Conservation (phyloP, 2,329 filamentous ascomycete species). For the Fusarium secorum region DNA sequence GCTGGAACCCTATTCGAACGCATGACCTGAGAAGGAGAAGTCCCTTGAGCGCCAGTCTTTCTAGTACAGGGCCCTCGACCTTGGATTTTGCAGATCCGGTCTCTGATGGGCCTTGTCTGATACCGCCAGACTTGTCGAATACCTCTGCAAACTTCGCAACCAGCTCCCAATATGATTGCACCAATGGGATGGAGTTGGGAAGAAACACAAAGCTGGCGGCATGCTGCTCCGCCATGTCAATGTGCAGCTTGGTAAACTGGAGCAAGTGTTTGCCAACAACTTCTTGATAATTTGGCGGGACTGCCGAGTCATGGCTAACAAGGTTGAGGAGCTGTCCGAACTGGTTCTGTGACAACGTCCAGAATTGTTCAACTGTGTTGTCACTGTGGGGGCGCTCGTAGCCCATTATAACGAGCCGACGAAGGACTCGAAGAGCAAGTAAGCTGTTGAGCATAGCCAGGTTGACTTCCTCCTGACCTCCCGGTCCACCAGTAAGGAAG, state of each 20-base stretch:
- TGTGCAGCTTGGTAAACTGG: constrained; percentile 90
- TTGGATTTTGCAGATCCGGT: constrained; percentile 56
- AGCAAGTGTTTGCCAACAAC: constrained; percentile 85
- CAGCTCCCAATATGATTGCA: constrained; percentile 85
- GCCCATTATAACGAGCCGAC: constrained; percentile 79
- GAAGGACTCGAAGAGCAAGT: constrained; percentile 78
- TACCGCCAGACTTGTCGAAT: constrained; percentile 69
- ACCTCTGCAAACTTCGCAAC: constrained; percentile 78
- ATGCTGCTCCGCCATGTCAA: constrained; percentile 82
- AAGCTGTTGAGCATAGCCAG: constrained; percentile 79
- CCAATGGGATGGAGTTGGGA: constrained; percentile 79
- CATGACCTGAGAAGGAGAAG: constrained; percentile 84
- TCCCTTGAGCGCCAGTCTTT: constrained; percentile 83
- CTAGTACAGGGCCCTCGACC: constrained; percentile 70
- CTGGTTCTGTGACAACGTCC: constrained; percentile 79
- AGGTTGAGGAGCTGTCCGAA: constrained; percentile 78
- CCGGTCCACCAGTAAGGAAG: constrained; percentile 64
- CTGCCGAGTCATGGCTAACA: constrained; percentile 63
- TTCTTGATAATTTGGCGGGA: constrained; percentile 63
- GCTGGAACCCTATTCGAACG: constrained; percentile 83
- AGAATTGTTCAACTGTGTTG: constrained; percentile 78
- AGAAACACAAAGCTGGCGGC: constrained; percentile 84
- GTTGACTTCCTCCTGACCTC: constrained; percentile 65
- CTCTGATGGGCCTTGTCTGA: constrained; percentile 55
- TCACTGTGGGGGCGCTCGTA: constrained; percentile 87